A percentile compares a stretch with the other conserved stretches of the same genome.
Evolutionary conservation across 2,329 filamentous ascomycete species (phyloP).

Genomic region (Aspergillus versicolor): DNA sequence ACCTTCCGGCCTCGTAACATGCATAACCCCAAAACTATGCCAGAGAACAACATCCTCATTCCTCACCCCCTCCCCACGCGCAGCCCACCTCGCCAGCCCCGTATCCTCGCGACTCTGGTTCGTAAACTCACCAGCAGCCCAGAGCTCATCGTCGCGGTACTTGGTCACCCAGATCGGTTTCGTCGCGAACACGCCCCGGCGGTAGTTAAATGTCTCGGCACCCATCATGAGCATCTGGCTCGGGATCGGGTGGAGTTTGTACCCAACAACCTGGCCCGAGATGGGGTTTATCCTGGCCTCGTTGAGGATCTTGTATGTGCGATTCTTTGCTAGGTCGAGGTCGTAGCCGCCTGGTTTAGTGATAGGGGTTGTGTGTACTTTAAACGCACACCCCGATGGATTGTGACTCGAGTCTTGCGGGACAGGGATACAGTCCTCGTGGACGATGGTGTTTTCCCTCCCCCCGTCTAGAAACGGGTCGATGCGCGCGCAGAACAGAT

Average conservation of each 20-base stretch:
- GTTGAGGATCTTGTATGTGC: constrained; percentile 56
- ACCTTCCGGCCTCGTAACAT: constrained; percentile 51
- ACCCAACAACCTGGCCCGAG: constrained; percentile 48
- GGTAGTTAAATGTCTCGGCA: constrained; percentile 28
- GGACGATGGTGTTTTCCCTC: constrained; percentile 51
- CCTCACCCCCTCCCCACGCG: constrained; percentile 45
- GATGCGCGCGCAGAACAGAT: constrained; percentile 69
- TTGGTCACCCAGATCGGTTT: constrained; percentile 57
- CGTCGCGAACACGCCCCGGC: constrained; percentile 47
- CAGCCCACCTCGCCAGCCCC: constrained; percentile 54
- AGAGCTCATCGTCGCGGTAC: constrained; percentile 54
- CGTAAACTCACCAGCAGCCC: constrained; percentile 53
- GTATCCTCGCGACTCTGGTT: constrained; percentile 53
- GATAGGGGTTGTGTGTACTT: constrained; percentile 48
- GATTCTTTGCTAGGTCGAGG: constrained; percentile 39
- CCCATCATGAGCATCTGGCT: constrained; percentile 33
- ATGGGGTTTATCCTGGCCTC: constrained; percentile 46
- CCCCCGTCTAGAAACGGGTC: constrained; percentile 62
- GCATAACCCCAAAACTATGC: constrained; percentile 57
- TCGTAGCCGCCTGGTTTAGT: constrained; percentile 47
- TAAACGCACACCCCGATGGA: constrained; percentile 48
- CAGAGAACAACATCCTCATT: constrained; percentile 45
- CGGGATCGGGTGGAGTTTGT: constrained; percentile 37
- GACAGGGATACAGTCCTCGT: constrained; percentile 56
- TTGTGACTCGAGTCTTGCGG: constrained; percentile 59